Conservation (phyloP, 2,329 filamentous ascomycete species). For the Hypoxylon sp. region DNA sequence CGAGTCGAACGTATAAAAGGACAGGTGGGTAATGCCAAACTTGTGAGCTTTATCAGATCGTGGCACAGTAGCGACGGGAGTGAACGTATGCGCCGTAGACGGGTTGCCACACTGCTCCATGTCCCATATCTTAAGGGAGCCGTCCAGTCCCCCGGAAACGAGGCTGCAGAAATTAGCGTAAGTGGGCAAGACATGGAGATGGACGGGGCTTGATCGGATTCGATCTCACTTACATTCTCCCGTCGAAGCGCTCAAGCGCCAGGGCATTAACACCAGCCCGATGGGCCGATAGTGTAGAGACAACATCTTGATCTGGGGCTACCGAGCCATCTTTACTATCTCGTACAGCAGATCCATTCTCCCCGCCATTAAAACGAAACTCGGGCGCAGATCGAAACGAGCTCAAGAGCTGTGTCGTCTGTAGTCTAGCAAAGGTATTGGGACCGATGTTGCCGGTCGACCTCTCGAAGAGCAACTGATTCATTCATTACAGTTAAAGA, state of each 20-base stretch:
- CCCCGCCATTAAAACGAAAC: constrained; percentile 76
- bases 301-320: constrained; percentile 49
- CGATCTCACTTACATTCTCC: constrained; percentile 69
- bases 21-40: constrained; percentile 79
- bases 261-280: constrained; percentile 82
- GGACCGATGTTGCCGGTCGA: constrained; percentile 75
- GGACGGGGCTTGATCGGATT: not conserved
- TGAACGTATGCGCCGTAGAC: constrained; percentile 61
- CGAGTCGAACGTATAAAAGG: constrained; percentile 82
- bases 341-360: constrained; percentile 52
- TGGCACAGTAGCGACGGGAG: constrained; percentile 64
- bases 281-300: constrained; percentile 71
- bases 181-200: not conserved
- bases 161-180: constrained; percentile 63
- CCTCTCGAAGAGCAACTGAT: constrained; percentile 80
- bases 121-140: constrained; percentile 88
- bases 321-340: constrained; percentile 42
- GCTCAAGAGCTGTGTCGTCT: constrained; percentile 74
- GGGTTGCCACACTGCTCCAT: constrained; percentile 70
- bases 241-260: constrained; percentile 84
- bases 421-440: constrained; percentile 71
- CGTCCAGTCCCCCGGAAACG: constrained; percentile 87
- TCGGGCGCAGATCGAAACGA: constrained; percentile 75
- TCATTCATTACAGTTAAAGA: constrained; percentile 63
- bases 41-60: constrained; percentile 65